Conservation (phyloP, 148 eudicot species). For the Euryodendron excelsum region DNA sequence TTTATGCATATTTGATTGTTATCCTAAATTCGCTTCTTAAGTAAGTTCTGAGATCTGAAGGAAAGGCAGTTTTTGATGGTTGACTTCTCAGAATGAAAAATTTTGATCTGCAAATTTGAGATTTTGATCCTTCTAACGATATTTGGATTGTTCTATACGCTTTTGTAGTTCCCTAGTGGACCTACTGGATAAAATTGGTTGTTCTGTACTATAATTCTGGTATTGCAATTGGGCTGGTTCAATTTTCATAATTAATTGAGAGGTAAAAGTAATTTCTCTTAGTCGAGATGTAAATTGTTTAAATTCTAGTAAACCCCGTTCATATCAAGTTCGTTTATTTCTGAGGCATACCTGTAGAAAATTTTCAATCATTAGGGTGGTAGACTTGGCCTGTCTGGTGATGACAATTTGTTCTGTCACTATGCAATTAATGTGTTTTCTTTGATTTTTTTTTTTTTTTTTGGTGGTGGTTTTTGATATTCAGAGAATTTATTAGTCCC, state of each 20-base stretch:
- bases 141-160: not conserved
- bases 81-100: not conserved
- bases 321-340: not conserved
- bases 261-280: not conserved
- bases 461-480: not conserved
- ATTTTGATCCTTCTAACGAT: not conserved
- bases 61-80: not conserved
- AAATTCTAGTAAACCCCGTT: not conserved
- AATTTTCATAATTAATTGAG: not conserved
- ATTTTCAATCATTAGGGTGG: not conserved
- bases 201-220: not conserved
- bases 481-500: conserved; percentile 7
- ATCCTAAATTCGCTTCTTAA: not conserved
- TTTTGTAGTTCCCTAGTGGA: not conserved
- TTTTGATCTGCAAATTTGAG: not conserved
- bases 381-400: not conserved
- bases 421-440: not conserved
- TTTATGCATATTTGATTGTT: not conserved
- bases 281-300: not conserved
- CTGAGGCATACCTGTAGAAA: not conserved
- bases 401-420: not conserved
- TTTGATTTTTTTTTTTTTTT: not conserved
- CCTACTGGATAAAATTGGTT: not conserved
- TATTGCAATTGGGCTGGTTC: not conserved
- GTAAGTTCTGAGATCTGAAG: not conserved